A percentile compares a stretch with the other conserved stretches of the same genome.
Conservation (phyloP, 225 moss, liverwort and hornwort genomes). For the Physcomitrium patens region DNA sequence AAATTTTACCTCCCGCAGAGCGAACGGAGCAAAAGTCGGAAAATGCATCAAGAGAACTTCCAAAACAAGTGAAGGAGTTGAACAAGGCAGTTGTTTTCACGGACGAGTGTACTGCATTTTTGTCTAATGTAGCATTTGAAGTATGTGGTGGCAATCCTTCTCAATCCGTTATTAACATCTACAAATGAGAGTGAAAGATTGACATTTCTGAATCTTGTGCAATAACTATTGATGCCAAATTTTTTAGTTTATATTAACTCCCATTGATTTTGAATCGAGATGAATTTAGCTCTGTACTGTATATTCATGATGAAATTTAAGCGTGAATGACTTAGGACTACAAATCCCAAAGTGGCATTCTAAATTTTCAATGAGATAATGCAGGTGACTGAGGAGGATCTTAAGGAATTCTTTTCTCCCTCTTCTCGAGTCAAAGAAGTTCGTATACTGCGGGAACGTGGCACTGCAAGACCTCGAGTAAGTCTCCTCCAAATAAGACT, state of each 20-base stretch:
- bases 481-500: constrained; percentile 17
- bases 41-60: constrained; percentile 31
- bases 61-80: constrained; percentile 31
- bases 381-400: constrained; percentile 80
- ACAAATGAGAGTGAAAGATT: neutral
- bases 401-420: constrained; percentile 71
- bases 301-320: too few species aligned
- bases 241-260: constrained; percentile 9
- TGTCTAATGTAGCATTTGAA: constrained; percentile 82
- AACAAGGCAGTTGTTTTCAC: constrained; percentile 63
- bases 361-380: constrained; percentile 29
- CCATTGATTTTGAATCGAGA: constrained; percentile 8
- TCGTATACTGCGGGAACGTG: constrained; percentile 76
- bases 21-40: constrained; percentile 38
- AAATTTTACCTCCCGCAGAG: constrained; percentile 28
- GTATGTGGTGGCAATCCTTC: constrained; percentile 37
- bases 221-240: neutral
- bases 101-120: constrained; percentile 92
- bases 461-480: constrained; percentile 76
- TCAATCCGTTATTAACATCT: constrained; percentile 11
- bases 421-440: constrained; percentile 84
- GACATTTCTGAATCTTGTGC: neutral
- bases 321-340: constrained; percentile 3
- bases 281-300: neutral
- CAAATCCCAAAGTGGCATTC: constrained; percentile 2